Base-by-base conservation (phyloP, 2,329 filamentous ascomycete species). In the Penicillium hordei region DNA sequence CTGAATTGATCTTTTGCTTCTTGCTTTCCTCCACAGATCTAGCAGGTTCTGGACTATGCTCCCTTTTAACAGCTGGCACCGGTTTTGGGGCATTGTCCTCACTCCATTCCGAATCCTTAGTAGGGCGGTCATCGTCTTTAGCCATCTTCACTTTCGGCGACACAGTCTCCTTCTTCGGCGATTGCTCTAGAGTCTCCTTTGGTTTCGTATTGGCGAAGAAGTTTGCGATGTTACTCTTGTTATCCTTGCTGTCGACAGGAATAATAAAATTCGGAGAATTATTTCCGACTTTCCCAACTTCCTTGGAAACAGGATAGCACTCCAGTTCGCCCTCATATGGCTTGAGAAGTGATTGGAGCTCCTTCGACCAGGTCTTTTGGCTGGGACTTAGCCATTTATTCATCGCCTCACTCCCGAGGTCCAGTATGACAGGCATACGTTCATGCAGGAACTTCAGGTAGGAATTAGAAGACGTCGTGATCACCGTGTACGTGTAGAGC, bases 201-300 rank as follows among this genome's bases (percentile, higher is more conserved):
- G 74, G 70, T n/a, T 73, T 65, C 7, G 74, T 80, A 42, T 86
- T 89, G 8, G 82, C 82, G 69, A 97, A 97, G 79, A 96, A 97
- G 68, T 96, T 96, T 45, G 89, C 90, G 73, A 97, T 97, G 64
- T 94, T 97, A 49, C 83, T 86, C 78, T 95, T 97, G 74, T 97
- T 97, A 68, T 93, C 89, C 63, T 86, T 87, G 75, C 90, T 95
- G 67, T 90, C 83, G 34, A 97, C 77, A 0, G 93, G 93, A 1
- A 96, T 79, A 44, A 97, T 83, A 69, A 97, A 96, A 0, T 82
- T 83, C 0, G 91, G 86, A 21, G 90, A 95, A 72, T 96, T 90
- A 66, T 96, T 96, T 6, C 93, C 93, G 0, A 96, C 93, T 76
- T 96, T 97, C 0, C 93, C 93, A 0, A 97, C 93, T 4, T 94